Conservation (phyloP, 2,329 filamentous ascomycete genomes). For the Emergomyces pasteurianus region DNA sequence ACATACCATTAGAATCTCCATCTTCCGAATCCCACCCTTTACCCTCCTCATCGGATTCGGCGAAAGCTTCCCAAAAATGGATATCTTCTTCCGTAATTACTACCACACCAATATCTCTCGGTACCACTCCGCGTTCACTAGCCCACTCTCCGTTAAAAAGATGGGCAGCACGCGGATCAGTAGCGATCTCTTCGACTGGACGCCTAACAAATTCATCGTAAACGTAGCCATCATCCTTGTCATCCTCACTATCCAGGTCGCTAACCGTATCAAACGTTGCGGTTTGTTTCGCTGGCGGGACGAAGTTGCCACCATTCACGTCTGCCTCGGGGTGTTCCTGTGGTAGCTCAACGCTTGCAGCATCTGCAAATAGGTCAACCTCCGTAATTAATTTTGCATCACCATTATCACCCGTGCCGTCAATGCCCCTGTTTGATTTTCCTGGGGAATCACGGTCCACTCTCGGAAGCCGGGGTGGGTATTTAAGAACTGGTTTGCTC, state of each 20-base stretch:
- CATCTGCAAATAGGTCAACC: background rate
- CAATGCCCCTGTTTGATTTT: background rate
- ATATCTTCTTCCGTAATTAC: constrained; percentile 34
- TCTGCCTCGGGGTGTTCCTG: background rate
- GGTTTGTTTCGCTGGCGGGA: background rate
- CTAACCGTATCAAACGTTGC: constrained; percentile 3
- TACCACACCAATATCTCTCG: constrained; percentile 29
- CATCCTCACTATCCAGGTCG: constrained; percentile 21
- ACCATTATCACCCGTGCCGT: background rate
- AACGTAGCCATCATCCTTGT: constrained; percentile 44
- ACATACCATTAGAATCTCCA: constrained; percentile 48
- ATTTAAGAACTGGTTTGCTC: constrained; percentile 24
- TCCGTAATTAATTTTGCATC: background rate
- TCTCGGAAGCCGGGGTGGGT: constrained; percentile 23
- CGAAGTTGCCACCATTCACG: background rate
- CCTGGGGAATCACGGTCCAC: constrained; percentile 1
- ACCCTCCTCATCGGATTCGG: constrained; percentile 40
- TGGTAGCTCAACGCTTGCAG: background rate
- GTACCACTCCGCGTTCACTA: constrained; percentile 9
- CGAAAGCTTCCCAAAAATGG: constrained; percentile 46
- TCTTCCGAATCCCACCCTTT: constrained; percentile 48
- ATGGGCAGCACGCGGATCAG: constrained; percentile 4
- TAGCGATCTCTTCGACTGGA: constrained; percentile 21
- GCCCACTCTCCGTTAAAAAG: constrained; percentile 7
- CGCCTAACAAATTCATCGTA: constrained; percentile 51